These are phyloP conservation scores for Adenanthera pavonina DNA, from an alignment of 306 rosid genomes.

Conservation along the genomic window DNA sequence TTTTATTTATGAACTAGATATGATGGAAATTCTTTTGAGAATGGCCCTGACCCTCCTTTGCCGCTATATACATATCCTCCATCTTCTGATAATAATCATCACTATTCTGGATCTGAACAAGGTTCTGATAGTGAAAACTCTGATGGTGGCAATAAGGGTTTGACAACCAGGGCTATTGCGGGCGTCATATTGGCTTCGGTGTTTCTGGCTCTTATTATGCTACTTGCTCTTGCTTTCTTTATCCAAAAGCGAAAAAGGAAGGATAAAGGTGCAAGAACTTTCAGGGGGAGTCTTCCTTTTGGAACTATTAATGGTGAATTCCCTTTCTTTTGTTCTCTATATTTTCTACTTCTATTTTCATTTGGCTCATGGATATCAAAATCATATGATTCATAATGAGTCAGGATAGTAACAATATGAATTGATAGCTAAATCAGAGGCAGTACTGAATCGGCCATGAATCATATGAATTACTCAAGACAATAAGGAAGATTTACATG, in stretches of 20 bases:
- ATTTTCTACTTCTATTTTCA: background rate
- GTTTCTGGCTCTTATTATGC: slow-evolving; percentile 48
- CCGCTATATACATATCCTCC: slow-evolving; percentile 63
- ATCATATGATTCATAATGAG: too few species aligned
- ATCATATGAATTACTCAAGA: too few species aligned
- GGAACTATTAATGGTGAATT: slow-evolving; percentile 67
- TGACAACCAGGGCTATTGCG: slow-evolving; percentile 58
- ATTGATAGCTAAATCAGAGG: too few species aligned
- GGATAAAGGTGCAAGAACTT: slow-evolving; percentile 55
- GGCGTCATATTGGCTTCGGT: slow-evolving; percentile 74
- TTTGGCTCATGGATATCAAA: too few species aligned
- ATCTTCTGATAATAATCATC: slow-evolving; percentile 45
- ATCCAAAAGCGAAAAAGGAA: slow-evolving; percentile 66
- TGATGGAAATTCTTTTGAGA: slow-evolving; percentile 76
- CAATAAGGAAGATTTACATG: too few species aligned
- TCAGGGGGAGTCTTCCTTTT: slow-evolving; percentile 59
- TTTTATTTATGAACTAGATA: slow-evolving; percentile 54
- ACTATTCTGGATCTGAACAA: slow-evolving; percentile 56
- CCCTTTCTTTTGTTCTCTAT: slow-evolving; percentile 21
- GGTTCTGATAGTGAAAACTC: slow-evolving; percentile 45
- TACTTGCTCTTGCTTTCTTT: slow-evolving; percentile 64
- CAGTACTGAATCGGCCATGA: too few species aligned
- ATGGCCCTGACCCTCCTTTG: slow-evolving; percentile 80
- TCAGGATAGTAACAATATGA: too few species aligned
- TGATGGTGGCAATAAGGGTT: slow-evolving; percentile 59